A percentile compares a stretch with the other conserved stretches of the same genome.
These are phyloP conservation scores for Sporothrix protearum DNA, from an alignment of 2,329 filamentous ascomycete genomes.

Conservation along the genomic window DNA sequence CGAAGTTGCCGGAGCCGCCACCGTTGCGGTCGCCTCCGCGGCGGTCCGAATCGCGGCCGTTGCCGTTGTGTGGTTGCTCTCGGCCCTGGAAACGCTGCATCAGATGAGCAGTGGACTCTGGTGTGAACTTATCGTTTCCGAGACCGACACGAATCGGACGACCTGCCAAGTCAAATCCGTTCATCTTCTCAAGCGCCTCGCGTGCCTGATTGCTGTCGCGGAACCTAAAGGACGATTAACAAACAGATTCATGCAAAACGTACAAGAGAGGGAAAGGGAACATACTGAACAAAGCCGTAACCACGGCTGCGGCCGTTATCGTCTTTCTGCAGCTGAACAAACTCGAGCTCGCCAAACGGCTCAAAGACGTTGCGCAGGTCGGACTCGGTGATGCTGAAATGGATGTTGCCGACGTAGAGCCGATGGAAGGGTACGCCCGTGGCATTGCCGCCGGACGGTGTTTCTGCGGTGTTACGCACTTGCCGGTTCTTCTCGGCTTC, in stretches of 20 bases:
- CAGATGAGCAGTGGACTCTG: constrained; percentile 89
- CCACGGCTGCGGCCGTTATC: constrained; percentile 85
- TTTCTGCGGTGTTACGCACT: constrained; percentile 66
- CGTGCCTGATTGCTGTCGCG: constrained; percentile 86
- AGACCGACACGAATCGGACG: constrained; percentile 97
- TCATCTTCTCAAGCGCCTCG: constrained; percentile 97
- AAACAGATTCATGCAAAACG: neutral
- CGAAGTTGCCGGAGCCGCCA: constrained; percentile 59
- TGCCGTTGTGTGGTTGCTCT: constrained; percentile 46
- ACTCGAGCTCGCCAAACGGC: constrained; percentile 95
- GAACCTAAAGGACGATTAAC: constrained; percentile 56
- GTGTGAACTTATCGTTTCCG: constrained; percentile 99
- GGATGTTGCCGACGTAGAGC: constrained; percentile 97
- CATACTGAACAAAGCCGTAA: constrained; percentile 98
- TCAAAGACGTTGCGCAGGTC: constrained; percentile 96
- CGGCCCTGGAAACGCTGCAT: constrained; percentile 87
- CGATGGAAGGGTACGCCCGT: constrained; percentile 91
- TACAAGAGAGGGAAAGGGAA: constrained; percentile 32
- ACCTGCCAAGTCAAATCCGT: constrained; percentile 95
- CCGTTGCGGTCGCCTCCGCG: constrained; percentile 68
- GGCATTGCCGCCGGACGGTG: constrained; percentile 64
- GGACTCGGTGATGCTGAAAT: constrained; percentile 97
- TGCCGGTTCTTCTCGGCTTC: constrained; percentile 99
- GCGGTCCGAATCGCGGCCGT: constrained; percentile 43
- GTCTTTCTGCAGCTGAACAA: constrained; percentile 96